phyloP scores from a whole-genome alignment of 495 filamentous ascomycete genomes.

The Aspergillus asperescens region DNA sequence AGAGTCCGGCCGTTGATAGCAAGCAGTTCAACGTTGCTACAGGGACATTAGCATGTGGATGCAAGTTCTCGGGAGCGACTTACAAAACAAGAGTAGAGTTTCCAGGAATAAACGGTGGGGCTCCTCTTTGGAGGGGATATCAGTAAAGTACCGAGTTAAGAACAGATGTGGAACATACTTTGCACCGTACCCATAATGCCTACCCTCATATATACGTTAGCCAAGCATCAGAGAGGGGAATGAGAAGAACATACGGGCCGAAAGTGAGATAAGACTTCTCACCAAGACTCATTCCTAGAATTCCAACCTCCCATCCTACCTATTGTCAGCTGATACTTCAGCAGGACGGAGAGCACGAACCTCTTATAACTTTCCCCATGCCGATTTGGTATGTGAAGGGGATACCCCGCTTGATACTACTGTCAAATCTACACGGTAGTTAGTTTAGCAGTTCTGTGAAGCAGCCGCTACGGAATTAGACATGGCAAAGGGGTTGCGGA shows the following conservation, averaged over 20 bases:
- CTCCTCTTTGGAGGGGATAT: slow-evolving; percentile 10
- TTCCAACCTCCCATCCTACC: slow-evolving; percentile 22
- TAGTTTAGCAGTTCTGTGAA: too few relatives aligned
- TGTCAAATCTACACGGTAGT: slow-evolving; percentile 20
- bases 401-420: slow-evolving; percentile 20
- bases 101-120: slow-evolving; percentile 20
- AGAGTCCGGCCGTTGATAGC: slow-evolving; percentile 18
- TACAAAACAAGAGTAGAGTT: slow-evolving; percentile 22
- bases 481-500: neutral
- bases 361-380: slow-evolving; percentile 20
- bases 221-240: neutral
- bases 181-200: slow-evolving; percentile 23
- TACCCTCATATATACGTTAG: slow-evolving; percentile 2
- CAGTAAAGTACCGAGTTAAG: neutral
- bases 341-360: neutral
- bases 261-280: slow-evolving; percentile 24
- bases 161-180: slow-evolving; percentile 7
- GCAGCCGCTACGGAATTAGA: neutral
- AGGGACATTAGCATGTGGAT: too few relatives aligned
- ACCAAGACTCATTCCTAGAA: slow-evolving; percentile 21
- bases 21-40: slow-evolving; percentile 16
- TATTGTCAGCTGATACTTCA: neutral
- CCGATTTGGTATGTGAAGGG: slow-evolving; percentile 22
- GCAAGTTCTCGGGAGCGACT: too few relatives aligned
- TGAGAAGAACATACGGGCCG: slow-evolving; percentile 16